Percentiles rank a stretch among this genome's conserved stretches.
These are phyloP conservation scores for Coelastrella sp. DNA, from an alignment of 139 green algal genomes.

Conservation along the genomic window DNA sequence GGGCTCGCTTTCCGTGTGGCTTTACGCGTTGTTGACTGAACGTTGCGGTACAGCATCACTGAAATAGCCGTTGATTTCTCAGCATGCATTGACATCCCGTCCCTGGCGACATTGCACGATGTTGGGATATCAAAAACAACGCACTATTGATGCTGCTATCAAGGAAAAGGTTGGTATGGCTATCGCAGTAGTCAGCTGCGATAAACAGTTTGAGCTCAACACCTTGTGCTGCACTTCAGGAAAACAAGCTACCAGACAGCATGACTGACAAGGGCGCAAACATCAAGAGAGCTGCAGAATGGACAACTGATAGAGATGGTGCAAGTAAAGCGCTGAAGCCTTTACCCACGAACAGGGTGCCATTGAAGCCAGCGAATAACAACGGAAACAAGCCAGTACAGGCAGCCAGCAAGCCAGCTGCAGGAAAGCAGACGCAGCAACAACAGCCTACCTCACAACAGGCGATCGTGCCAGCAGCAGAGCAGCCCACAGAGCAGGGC, in stretches of 20 bases:
- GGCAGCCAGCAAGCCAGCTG: not conserved
- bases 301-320: slow-evolving; percentile 9
- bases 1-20: too few relatives aligned
- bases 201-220: too few relatives aligned
- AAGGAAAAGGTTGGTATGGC: slow-evolving; percentile 32
- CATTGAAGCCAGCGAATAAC: slow-evolving; percentile 17
- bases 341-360: slow-evolving; percentile 29
- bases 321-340: slow-evolving; percentile 35
- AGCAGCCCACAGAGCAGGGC: slow-evolving; percentile 12
- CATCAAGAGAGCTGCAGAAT: slow-evolving; percentile 29
- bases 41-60: too few relatives aligned
- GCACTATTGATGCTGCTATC: not conserved
- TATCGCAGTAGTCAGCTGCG: too few relatives aligned
- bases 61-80: not conserved
- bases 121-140: not conserved
- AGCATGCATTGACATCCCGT: not conserved
- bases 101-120: not conserved
- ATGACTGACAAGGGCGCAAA: not conserved
- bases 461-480: not conserved
- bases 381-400: slow-evolving; percentile 28
- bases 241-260: slow-evolving; percentile 33
- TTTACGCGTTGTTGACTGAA: too few relatives aligned
- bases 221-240: too few relatives aligned
- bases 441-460: not conserved
- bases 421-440: slow-evolving; percentile 12